Conservation (phyloP, 1,284 basidiomycete species). For the Marasmius oreades region DNA sequence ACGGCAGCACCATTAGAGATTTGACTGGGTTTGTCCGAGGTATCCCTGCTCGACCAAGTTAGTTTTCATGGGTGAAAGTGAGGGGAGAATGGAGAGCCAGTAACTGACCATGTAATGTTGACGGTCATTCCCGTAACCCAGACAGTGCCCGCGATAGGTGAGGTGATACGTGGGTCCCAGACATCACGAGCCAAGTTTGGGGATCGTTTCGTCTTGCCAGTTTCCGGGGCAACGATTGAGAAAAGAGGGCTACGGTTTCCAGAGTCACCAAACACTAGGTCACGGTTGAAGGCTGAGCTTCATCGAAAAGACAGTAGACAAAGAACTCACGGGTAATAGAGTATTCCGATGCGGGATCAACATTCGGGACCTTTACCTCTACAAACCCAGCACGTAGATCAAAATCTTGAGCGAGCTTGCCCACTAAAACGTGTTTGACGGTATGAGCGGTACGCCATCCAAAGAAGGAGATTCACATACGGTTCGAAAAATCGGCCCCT, state of each 20-base stretch:
- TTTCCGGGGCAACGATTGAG: background rate
- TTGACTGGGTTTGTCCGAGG: slow-evolving; percentile 1
- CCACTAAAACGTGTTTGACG: slow-evolving; percentile 11
- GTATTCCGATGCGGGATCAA: background rate
- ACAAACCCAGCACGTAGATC: background rate
- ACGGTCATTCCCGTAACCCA: slow-evolving; percentile 7
- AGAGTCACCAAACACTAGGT: background rate
- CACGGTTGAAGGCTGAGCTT: background rate
- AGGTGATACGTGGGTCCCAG: slow-evolving; percentile 11
- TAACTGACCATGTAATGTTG: slow-evolving; percentile 11
- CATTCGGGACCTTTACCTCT: background rate
- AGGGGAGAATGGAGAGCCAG: background rate
- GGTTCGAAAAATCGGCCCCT: background rate
- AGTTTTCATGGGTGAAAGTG: background rate
- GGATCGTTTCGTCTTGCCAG: background rate
- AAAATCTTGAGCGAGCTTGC: slow-evolving; percentile 4
- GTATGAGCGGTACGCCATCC: background rate
- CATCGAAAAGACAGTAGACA: background rate
- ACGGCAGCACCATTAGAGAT: slow-evolving; percentile 8
- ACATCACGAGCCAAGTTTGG: slow-evolving; percentile 1
- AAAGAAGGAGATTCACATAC: background rate
- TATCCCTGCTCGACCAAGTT: slow-evolving; percentile 5
- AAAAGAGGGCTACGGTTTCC: slow-evolving; percentile 1
- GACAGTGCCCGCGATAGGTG: slow-evolving; percentile 6
- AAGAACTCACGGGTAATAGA: background rate